phyloP scores from a whole-genome alignment of 2,329 filamentous ascomycete species.

The Ophiobolus disseminans region DNA sequence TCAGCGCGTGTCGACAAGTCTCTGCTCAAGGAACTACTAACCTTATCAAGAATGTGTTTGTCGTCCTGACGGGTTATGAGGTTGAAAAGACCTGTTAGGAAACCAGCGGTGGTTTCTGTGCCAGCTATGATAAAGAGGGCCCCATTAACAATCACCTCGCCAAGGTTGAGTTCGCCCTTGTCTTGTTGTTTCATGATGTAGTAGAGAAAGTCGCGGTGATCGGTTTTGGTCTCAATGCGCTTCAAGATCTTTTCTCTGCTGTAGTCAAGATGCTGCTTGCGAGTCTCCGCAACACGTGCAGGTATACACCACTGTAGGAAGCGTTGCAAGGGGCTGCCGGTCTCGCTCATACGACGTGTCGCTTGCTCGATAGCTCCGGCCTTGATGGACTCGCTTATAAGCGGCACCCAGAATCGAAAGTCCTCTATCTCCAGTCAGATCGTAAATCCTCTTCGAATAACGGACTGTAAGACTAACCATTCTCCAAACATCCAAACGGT shows the following conservation, averaged over 20 bases:
- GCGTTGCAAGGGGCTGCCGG: slow-evolving; percentile 21
- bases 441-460: too few relatives aligned
- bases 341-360: slow-evolving; percentile 19
- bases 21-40: too few relatives aligned
- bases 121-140: slow-evolving; percentile 31
- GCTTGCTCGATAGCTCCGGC: slow-evolving; percentile 26
- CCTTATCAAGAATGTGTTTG: slow-evolving; percentile 19
- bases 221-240: slow-evolving; percentile 21
- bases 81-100: slow-evolving; percentile 21
- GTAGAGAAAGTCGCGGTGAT: slow-evolving; percentile 26
- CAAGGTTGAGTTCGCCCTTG: slow-evolving; percentile 21
- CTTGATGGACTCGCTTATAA: slow-evolving; percentile 26
- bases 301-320: slow-evolving; percentile 27
- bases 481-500: slow-evolving; percentile 47
- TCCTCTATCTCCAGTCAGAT: slow-evolving; percentile 20
- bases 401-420: slow-evolving; percentile 28
- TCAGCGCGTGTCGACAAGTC: too few relatives aligned
- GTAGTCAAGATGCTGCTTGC: slow-evolving; percentile 25
- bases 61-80: slow-evolving; percentile 17
- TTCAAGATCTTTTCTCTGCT: slow-evolving; percentile 31
- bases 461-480: too few relatives aligned
- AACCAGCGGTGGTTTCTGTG: slow-evolving; percentile 26
- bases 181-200: slow-evolving; percentile 28
- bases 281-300: slow-evolving; percentile 8
- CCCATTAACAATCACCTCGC: slow-evolving; percentile 27